Base-by-base conservation (phyloP, 2,329 filamentous ascomycete species). In the Sporothrix pseudoabietina region DNA sequence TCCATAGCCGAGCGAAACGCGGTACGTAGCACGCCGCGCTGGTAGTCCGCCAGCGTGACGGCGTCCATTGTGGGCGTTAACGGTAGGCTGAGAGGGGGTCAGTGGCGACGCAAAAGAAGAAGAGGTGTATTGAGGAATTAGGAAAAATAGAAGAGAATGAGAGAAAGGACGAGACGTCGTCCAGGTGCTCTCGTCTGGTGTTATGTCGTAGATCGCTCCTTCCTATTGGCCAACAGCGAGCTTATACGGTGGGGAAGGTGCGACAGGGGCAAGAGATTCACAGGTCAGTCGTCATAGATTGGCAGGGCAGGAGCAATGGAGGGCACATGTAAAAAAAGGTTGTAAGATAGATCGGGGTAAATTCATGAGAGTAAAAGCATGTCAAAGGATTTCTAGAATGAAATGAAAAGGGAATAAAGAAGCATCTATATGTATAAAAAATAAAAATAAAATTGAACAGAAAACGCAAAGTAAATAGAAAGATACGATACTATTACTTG, bases 11-110 rank as follows among this genome's bases (percentile, higher is more conserved):
- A 69, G 5, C 68, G 71, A 55, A 76, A 75, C 8, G 44, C 68
- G 26, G 22, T 69, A 14, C 74, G 74, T 14, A 77, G 73, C 9
- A 69, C 52, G 26, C 49, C 72, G 14, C 76, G 75, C 39, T 69
- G 76, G 73, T 74, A 72, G 49, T 75, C 75, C 26, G 57, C 75
- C 32, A 76, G 66, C n/a, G 69, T 74, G 72, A 59, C 39, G 49
- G 72, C 54, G 22, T 71, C 68, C 72, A 73, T 71, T 16, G 35
- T 22, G n/a, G 66, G 47, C 26, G 49, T 19, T 9, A 5, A 6
- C 4, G 12, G 16, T 5, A 26, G 22, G 26, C 9, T 7, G 10
- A 47, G 35, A 47, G 39, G 22, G 4, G 30, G 8, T 6, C 16
- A 55, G 22, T 10, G 39, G 12, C 5, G 57, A 0, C 1, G n/a